These are phyloP conservation scores for Magnolia sinica DNA, from an alignment of 164 flowering plant species.

Conservation along the genomic window DNA sequence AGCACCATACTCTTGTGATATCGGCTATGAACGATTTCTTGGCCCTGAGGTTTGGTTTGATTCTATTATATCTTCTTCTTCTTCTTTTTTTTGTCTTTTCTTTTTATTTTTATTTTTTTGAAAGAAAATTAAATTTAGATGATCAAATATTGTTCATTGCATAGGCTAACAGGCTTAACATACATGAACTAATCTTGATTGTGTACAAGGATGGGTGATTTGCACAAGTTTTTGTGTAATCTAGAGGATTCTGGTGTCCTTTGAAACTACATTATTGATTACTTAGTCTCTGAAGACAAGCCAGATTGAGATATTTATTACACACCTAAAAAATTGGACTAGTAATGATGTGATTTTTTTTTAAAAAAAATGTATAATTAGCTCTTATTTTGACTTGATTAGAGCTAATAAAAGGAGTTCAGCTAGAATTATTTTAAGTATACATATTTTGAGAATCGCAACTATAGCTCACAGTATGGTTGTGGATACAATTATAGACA, in stretches of 20 bases:
- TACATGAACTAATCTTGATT: too few relatives aligned
- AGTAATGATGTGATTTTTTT: neutral
- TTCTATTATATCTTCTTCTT: neutral
- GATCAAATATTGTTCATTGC: neutral
- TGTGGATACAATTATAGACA: too few relatives aligned
- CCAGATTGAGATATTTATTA: neutral
- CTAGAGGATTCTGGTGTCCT: neutral
- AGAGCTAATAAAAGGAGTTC: too few relatives aligned
- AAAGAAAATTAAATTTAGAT: too few relatives aligned
- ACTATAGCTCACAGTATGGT: too few relatives aligned
- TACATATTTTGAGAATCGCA: too few relatives aligned
- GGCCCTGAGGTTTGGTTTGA: constrained; percentile 89
- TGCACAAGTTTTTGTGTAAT: neutral
- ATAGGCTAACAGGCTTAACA: neutral
- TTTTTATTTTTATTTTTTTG: too few relatives aligned
- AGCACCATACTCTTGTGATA: constrained; percentile 94
- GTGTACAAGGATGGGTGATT: neutral
- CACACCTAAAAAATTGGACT: neutral
- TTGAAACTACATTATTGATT: neutral
- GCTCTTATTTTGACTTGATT: too few relatives aligned
- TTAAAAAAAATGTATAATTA: too few relatives aligned
- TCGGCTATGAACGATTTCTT: constrained; percentile 97
- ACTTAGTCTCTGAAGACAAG: neutral
- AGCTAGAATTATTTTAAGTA: too few relatives aligned
- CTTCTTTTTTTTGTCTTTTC: neutral